Conservation (phyloP, 257 asterid species). For the Gynochthodes officinalis region DNA sequence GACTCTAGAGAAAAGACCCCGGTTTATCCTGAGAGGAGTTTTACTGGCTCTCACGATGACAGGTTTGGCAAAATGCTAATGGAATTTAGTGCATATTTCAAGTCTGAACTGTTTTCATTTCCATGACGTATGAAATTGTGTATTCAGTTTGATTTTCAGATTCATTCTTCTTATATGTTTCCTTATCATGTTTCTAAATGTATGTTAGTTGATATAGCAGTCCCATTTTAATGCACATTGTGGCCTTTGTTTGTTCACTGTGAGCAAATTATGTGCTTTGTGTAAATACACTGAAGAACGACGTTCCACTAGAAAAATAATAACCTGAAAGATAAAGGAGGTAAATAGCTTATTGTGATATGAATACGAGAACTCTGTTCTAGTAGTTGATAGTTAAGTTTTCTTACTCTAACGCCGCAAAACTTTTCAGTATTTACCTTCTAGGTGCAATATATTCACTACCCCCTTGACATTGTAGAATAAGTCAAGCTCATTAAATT, state of each 20-base stretch:
- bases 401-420: not conserved
- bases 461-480: not conserved
- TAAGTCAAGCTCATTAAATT: not conserved
- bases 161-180: not conserved
- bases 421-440: not conserved
- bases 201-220: not conserved
- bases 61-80: conserved; percentile 41
- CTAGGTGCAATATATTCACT: not conserved
- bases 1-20: conserved; percentile 37
- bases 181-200: not conserved
- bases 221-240: not conserved
- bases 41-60: conserved; percentile 41
- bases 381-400: not conserved
- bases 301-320: not conserved
- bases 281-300: not conserved
- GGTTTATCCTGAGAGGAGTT: conserved; percentile 29
- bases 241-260: not conserved
- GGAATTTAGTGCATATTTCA: not conserved
- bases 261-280: not conserved
- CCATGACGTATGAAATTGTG: not conserved
- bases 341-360: not conserved
- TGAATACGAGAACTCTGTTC: not conserved
- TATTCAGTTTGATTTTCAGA: not conserved
- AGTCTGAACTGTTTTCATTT: not conserved
- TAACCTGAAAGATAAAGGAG: not conserved